Evolutionary conservation across 768 basidiomycete species (phyloP), one percentile per base, ranked within the genome.

Genomic region (Ramaria sp.): DNA sequence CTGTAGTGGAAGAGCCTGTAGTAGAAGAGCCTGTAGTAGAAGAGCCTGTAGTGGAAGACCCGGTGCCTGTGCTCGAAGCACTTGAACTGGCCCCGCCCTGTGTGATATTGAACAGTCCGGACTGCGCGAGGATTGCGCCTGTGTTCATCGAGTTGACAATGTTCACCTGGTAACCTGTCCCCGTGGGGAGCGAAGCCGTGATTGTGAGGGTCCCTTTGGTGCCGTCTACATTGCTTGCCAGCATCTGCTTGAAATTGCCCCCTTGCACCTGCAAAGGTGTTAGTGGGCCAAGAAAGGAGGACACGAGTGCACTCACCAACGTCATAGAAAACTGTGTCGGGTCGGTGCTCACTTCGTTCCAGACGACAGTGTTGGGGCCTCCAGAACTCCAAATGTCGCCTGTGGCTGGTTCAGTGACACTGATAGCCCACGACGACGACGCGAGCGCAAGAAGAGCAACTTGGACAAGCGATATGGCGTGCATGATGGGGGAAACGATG

Each of bases 271-370:
- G 56, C 53, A 53, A 18, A 52, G 60, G 20, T 52, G 38, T 57
- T 8, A n/a, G 39, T 28, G 43, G 50, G 28, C 25, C 50, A n/a
- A 36, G 22, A 22, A 28, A 44, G 24, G 18, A 43, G 38, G 44
- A 22, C 15, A 22, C 9, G 87, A 8, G 1, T 63, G 73, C 65
- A 69, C 87, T 86, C 58, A 72, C 74, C 45, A 94, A 73, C 48
- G 88, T 69, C 47, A 76, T 73, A 13, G 85, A 78, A 66, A 92
- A 90, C 68, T 78, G 88, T 50, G 55, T 24, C 0, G 76, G 67
- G 63, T 94, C 91, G 8, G 84, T 86, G 51, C 58, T 56, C 56
- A 89, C 88, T 5, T 75, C 74, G 1, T 65, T 48, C 89, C 89
- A 94, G 5, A 69, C 56, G 53, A 89, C 68, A 59, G 58, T 62